These are phyloP conservation scores for Jaltomata sinuosa DNA, from an alignment of 257 asterid genomes.

Conservation along the genomic window DNA sequence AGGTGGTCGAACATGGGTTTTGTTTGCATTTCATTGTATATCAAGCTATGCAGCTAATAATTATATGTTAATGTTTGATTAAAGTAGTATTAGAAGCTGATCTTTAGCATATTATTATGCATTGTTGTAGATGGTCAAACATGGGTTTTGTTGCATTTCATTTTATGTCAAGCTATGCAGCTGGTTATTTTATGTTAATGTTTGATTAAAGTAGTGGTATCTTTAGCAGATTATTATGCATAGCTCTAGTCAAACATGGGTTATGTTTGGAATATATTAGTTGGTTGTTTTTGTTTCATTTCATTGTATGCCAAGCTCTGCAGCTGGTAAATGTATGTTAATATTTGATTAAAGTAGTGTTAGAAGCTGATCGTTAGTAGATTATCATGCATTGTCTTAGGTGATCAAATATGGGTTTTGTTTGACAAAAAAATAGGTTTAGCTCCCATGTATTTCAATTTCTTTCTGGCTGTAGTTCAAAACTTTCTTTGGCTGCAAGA, in stretches of 20 bases:
- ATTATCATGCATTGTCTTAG: neutral
- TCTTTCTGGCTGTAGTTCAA: neutral
- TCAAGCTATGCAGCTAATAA: neutral
- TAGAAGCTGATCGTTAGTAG: neutral
- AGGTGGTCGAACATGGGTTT: neutral
- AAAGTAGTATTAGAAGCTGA: neutral
- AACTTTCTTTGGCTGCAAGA: neutral
- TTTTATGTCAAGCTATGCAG: neutral
- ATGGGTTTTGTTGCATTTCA: neutral
- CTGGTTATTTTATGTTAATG: neutral
- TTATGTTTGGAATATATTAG: neutral
- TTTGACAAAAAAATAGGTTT: neutral
- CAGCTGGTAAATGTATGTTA: neutral
- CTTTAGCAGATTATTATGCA: neutral
- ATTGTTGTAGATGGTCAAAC: neutral
- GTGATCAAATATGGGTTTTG: neutral
- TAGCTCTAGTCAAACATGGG: neutral
- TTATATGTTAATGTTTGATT: neutral
- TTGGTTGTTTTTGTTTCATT: neutral
- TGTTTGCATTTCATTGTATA: neutral
- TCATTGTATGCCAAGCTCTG: neutral
- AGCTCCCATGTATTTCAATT: neutral
- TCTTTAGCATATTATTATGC: neutral
- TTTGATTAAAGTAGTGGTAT: neutral
- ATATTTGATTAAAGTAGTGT: neutral